Evolutionary conservation across 1,284 basidiomycete species (phyloP).

Genomic region (Ustilago shanxiensis): DNA sequence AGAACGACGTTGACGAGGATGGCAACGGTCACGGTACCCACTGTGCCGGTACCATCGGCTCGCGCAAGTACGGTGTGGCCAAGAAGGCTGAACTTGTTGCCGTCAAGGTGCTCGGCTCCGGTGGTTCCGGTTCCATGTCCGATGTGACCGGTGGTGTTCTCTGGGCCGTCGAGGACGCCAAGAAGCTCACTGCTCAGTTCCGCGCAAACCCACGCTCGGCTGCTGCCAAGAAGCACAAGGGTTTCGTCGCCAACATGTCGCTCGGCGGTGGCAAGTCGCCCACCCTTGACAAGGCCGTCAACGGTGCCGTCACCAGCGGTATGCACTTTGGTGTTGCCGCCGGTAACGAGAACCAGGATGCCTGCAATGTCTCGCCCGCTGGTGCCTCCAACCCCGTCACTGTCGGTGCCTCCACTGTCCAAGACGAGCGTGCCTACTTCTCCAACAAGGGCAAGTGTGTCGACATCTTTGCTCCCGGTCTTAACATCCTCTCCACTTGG

Average conservation of each 20-base stretch:
- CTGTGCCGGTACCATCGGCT: constrained; percentile 77
- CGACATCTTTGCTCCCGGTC: constrained; percentile 84
- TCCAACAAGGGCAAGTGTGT: constrained; percentile 76
- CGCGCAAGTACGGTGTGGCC: constrained; percentile 88
- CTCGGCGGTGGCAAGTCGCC: constrained; percentile 95
- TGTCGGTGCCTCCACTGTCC: constrained; percentile 75
- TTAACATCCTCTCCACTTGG: constrained; percentile 77
- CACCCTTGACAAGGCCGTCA: constrained; percentile 86
- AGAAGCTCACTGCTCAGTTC: constrained; percentile 74
- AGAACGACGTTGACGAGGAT: constrained; percentile 82
- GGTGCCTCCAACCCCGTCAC: constrained; percentile 78
- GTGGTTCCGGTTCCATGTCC: constrained; percentile 94
- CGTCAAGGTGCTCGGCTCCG: constrained; percentile 94
- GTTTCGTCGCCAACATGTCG: constrained; percentile 97
- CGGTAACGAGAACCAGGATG: constrained; percentile 80
- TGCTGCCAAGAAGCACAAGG: constrained; percentile 82
- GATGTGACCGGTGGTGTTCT: constrained; percentile 81
- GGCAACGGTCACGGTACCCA: constrained; percentile 79
- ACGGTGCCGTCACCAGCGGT: constrained; percentile 84
- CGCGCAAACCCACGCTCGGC: constrained; percentile 78
- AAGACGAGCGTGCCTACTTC: constrained; percentile 88
- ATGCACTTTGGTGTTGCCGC: constrained; percentile 85
- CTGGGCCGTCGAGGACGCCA: constrained; percentile 82
- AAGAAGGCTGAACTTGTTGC: constrained; percentile 92
- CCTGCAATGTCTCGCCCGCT: constrained; percentile 86